Percentiles rank a stretch among this genome's conserved stretches.
Conservation (phyloP, 441 rosid genomes). For the Croton setiger region DNA sequence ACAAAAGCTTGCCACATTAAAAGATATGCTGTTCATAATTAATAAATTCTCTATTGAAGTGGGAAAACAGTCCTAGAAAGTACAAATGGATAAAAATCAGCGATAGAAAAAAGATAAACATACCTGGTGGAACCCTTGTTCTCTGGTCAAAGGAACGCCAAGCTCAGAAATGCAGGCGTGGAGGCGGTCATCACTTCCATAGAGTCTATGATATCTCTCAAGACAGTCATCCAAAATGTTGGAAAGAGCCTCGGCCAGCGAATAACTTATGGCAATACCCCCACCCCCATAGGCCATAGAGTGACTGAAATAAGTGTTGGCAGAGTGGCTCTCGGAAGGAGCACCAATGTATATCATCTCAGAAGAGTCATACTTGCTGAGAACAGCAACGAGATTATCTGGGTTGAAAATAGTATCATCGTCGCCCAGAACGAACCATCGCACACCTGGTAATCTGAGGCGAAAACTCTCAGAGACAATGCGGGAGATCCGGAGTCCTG, state of each 20-base stretch:
- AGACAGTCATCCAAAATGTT: slow-evolving; percentile 64
- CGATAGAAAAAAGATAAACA: background rate
- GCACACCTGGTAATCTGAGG: slow-evolving; percentile 49
- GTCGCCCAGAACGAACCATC: slow-evolving; percentile 86
- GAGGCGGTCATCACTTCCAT: slow-evolving; percentile 90
- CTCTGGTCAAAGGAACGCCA: slow-evolving; percentile 77
- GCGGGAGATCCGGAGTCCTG: slow-evolving; percentile 86
- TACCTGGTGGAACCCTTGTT: slow-evolving; percentile 92
- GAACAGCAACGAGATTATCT: slow-evolving; percentile 58
- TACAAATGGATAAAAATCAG: background rate
- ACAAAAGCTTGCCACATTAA: background rate
- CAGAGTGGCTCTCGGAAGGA: slow-evolving; percentile 87
- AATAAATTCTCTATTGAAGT: background rate
- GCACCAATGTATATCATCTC: slow-evolving; percentile 79
- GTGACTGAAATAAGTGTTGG: slow-evolving; percentile 77
- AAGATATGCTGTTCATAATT: background rate
- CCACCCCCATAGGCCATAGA: slow-evolving; percentile 96
- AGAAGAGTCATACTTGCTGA: slow-evolving; percentile 65
- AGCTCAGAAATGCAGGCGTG: slow-evolving; percentile 91
- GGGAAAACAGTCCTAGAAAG: background rate
- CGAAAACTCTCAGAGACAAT: slow-evolving; percentile 67
- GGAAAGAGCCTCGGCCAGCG: slow-evolving; percentile 66
- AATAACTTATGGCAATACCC: slow-evolving; percentile 82
- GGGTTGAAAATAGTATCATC: slow-evolving; percentile 81
- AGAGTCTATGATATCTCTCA: slow-evolving; percentile 71